These are phyloP conservation scores for Myotisia sp. DNA, from an alignment of 2,329 filamentous ascomycete species.

Conservation along the genomic window DNA sequence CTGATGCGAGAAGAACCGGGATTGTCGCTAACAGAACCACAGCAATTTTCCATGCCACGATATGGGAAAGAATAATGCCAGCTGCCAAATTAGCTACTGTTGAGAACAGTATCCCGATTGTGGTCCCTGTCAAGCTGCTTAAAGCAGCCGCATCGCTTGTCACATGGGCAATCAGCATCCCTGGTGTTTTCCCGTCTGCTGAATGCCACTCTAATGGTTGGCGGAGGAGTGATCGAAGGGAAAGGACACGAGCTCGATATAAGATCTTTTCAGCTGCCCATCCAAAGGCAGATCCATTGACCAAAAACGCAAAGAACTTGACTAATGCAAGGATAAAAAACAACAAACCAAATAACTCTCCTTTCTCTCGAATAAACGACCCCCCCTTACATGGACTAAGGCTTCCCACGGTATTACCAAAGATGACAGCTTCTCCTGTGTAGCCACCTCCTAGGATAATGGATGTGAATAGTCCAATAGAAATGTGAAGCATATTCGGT, in stretches of 20 bases:
- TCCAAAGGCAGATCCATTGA: slow-evolving; percentile 42
- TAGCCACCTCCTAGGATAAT: slow-evolving; percentile 41
- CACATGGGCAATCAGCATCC: slow-evolving; percentile 46
- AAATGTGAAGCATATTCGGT: slow-evolving; percentile 26
- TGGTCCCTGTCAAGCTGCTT: slow-evolving; percentile 50
- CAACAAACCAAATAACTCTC: slow-evolving; percentile 38
- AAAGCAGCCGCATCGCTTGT: slow-evolving; percentile 51
- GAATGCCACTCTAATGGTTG: slow-evolving; percentile 55
- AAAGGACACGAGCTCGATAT: slow-evolving; percentile 44
- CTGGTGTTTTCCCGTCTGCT: slow-evolving; percentile 43
- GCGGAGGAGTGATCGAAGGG: slow-evolving; percentile 45
- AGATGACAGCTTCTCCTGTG: slow-evolving; percentile 39
- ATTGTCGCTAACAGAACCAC: slow-evolving; percentile 52
- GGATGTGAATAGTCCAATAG: slow-evolving; percentile 34
- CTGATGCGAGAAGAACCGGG: slow-evolving; percentile 49
- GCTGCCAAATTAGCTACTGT: slow-evolving; percentile 49
- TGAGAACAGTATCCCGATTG: slow-evolving; percentile 51
- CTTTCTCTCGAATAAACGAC: slow-evolving; percentile 32
- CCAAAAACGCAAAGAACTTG: slow-evolving; percentile 42
- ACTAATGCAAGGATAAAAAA: slow-evolving; percentile 43
- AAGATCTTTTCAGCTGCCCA: slow-evolving; percentile 45
- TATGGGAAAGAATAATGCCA: slow-evolving; percentile 50
- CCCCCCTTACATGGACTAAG: slow-evolving; percentile 37
- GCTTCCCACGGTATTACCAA: slow-evolving; percentile 39
- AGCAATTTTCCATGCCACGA: slow-evolving; percentile 57